Percentiles rank a stretch among this genome's conserved stretches.
Conservation (phyloP, 495 filamentous ascomycete genomes). For the Glonium stellatum region DNA sequence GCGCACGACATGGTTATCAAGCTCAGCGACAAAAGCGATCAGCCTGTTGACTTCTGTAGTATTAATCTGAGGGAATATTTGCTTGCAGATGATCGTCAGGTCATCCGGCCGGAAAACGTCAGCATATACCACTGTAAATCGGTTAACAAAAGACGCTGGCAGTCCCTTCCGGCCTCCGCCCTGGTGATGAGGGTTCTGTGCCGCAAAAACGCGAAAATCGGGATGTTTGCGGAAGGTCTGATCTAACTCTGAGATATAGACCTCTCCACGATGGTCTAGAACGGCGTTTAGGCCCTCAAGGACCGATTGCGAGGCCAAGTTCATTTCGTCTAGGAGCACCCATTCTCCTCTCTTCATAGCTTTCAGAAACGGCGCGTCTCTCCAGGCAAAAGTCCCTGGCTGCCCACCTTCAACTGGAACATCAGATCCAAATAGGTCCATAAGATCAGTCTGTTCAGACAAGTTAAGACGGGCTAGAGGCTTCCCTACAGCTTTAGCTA, state of each 20-base stretch:
- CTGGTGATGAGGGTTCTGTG: constrained; percentile 96
- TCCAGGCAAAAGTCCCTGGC: constrained; percentile 85
- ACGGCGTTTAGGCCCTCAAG: constrained; percentile 96
- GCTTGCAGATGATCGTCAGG: constrained; percentile 70
- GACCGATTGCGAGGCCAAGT: constrained; percentile 92
- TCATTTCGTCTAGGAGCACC: constrained; percentile 99
- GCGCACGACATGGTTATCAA: constrained; percentile 63
- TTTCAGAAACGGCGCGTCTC: constrained; percentile 87
- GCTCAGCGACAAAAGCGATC: constrained; percentile 69
- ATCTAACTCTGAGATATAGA: constrained; percentile 90
- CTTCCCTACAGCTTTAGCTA: constrained; percentile 69
- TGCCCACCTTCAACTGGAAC: constrained; percentile 85
- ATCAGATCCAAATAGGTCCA: constrained; percentile 96
- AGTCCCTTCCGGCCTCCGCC: constrained; percentile 93
- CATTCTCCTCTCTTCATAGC: constrained; percentile 95
- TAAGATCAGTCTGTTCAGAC: constrained; percentile 94
- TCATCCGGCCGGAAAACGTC: constrained; percentile 79
- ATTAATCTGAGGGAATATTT: constrained; percentile 60
- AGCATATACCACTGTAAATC: constrained; percentile 95
- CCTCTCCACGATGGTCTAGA: constrained; percentile 92
- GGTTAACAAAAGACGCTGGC: constrained; percentile 92
- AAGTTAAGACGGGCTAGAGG: constrained; percentile 89
- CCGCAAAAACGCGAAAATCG: constrained; percentile 86
- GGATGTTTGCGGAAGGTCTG: constrained; percentile 86
- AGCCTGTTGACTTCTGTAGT: constrained; percentile 50